Evolutionary conservation across 2,329 filamentous ascomycete species (phyloP).

Genomic region (Fusarium odoratissimum): DNA sequence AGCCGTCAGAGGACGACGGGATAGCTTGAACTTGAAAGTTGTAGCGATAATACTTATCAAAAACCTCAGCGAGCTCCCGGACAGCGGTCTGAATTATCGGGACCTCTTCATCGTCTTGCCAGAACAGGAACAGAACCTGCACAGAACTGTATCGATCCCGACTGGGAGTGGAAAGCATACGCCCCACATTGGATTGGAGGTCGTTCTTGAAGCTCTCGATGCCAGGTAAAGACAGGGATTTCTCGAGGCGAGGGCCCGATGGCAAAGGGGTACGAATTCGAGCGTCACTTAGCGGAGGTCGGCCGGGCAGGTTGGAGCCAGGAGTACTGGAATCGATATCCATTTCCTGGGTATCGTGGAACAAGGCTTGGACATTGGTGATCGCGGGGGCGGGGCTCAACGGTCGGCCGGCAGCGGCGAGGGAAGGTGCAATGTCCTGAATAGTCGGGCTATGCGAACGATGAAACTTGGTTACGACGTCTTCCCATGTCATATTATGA

Average conservation of each 20-base stretch:
- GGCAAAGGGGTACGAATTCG: constrained; percentile 68
- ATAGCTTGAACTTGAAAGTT: constrained; percentile 61
- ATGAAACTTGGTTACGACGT: constrained; percentile 65
- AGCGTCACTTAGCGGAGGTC: constrained; percentile 57
- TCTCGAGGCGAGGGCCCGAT: constrained; percentile 66
- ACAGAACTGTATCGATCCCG: constrained; percentile 66
- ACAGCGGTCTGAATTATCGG: constrained; percentile 55
- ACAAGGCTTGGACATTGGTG: constrained; percentile 53
- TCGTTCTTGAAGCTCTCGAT: constrained; percentile 64
- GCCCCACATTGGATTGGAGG: constrained; percentile 62
- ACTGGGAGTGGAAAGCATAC: constrained; percentile 61
- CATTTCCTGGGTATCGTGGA: constrained; percentile 65
- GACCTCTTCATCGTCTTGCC: constrained; percentile 65
- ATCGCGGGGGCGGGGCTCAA: constrained; percentile 59
- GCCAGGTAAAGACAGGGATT: constrained; percentile 60
- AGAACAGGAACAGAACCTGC: constrained; percentile 65
- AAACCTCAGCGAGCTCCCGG: constrained; percentile 61
- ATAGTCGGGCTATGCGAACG: constrained; percentile 63
- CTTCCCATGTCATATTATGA: constrained; percentile 71
- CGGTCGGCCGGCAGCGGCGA: constrained; percentile 55
- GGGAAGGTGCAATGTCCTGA: constrained; percentile 60
- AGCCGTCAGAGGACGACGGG: constrained; percentile 59
- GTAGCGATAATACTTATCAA: constrained; percentile 66
- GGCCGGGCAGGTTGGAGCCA: constrained; percentile 51
- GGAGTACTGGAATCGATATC: constrained; percentile 59